These are phyloP conservation scores for Talaromyces sp. DNA, from an alignment of 2,329 filamentous ascomycete species.

Conservation along the genomic window DNA sequence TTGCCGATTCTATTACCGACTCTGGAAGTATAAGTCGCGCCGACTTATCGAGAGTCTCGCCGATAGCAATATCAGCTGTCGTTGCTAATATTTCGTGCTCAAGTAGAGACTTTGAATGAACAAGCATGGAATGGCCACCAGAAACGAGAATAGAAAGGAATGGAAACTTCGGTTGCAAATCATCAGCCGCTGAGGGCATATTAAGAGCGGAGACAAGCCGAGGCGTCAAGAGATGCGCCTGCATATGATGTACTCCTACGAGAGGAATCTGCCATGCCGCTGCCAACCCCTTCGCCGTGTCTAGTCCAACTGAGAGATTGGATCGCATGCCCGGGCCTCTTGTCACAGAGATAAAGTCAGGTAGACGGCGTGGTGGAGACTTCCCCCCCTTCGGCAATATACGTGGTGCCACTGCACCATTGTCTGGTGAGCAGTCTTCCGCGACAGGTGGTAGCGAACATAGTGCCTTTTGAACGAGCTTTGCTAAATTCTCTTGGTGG, in stretches of 20 bases:
- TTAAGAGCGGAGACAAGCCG: constrained; percentile 63
- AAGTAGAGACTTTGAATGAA: constrained; percentile 64
- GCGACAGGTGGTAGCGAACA: constrained; percentile 45
- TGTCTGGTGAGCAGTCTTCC: background rate
- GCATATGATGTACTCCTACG: constrained; percentile 92
- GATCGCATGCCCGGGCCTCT: constrained; percentile 83
- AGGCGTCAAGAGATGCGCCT: constrained; percentile 87
- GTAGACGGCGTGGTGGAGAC: constrained; percentile 42
- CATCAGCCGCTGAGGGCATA: background rate
- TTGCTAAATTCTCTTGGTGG: constrained; percentile 66
- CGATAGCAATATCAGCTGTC: constrained; percentile 77
- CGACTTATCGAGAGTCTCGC: constrained; percentile 83
- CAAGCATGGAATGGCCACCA: constrained; percentile 84
- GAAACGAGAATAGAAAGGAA: constrained; percentile 86
- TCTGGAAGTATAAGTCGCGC: constrained; percentile 69
- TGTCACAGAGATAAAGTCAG: constrained; percentile 84
- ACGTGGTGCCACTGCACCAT: background rate
- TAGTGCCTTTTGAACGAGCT: constrained; percentile 62
- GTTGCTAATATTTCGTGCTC: constrained; percentile 69
- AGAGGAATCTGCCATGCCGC: constrained; percentile 78
- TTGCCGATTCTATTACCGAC: constrained; percentile 49
- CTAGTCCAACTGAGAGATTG: constrained; percentile 71
- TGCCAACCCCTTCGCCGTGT: constrained; percentile 80
- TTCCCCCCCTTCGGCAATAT: background rate
- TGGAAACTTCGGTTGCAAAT: constrained; percentile 56